Conservation (phyloP, 2,329 filamentous ascomycete genomes). For the Akanthomyces lecanii region DNA sequence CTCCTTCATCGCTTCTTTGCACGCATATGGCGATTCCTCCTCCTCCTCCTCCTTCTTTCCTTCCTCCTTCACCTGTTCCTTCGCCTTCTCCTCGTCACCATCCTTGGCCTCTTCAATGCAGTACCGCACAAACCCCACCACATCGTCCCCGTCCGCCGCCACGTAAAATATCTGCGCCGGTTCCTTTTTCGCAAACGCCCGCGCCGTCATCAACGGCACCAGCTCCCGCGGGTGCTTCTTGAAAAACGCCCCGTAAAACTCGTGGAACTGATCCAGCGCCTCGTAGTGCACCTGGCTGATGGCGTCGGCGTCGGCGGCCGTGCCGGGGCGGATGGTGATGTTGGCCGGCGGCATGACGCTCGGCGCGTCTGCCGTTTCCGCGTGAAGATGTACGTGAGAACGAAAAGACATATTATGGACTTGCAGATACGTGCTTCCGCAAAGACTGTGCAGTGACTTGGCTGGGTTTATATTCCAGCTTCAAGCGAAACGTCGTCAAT, state of each 20-base stretch:
- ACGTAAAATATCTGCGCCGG: conserved; percentile 17
- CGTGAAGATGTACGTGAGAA: too few species aligned
- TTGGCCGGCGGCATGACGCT: neutral
- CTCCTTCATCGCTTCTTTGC: conserved; percentile 20
- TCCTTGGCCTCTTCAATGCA: conserved; percentile 15
- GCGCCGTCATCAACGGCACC: conserved; percentile 8
- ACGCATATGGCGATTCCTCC: conserved; percentile 17
- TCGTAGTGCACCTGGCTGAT: conserved; percentile 21
- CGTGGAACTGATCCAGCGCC: conserved; percentile 20
- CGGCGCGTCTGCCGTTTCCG: neutral
- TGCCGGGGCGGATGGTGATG: conserved; percentile 18
- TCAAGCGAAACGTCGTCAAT: neutral
- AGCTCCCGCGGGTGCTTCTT: conserved; percentile 17
- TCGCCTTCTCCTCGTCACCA: neutral
- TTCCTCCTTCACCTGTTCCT: neutral
- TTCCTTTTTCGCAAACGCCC: conserved; percentile 6
- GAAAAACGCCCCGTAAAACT: conserved; percentile 23
- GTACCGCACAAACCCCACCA: conserved; percentile 20
- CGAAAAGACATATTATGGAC: too few species aligned
- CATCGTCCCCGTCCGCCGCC: conserved; percentile 5
- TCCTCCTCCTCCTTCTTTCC: neutral
- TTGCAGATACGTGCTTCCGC: too few species aligned
- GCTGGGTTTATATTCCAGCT: neutral
- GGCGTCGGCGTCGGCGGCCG: conserved; percentile 15
- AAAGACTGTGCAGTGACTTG: too few species aligned